Evolutionary conservation across 495 filamentous ascomycete genomes (phyloP).

Genomic region (Talaromyces borbonicus): DNA sequence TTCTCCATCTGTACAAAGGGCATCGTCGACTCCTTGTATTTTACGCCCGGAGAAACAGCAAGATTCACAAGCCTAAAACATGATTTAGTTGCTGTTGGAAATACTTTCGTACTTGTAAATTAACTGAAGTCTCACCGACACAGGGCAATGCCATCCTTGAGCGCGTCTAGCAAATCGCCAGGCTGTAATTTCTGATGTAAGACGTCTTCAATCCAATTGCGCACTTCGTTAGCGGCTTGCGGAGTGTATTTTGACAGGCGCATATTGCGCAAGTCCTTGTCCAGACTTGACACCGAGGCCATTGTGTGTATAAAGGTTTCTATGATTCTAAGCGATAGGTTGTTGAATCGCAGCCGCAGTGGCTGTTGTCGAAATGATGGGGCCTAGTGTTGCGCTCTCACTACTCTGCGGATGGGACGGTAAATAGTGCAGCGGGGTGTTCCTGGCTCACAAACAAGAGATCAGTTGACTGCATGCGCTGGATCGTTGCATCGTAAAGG

Average conservation of each 20-base stretch:
- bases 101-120: neutral
- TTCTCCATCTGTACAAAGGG: constrained; percentile 99
- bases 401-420: no score
- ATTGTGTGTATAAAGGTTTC: constrained; percentile 36
- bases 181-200: constrained; percentile 61
- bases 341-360: no score
- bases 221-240: constrained; percentile 76
- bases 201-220: constrained; percentile 76
- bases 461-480: no score
- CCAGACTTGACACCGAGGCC: constrained; percentile 90
- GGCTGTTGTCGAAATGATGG: no score
- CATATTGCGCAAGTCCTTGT: constrained; percentile 89
- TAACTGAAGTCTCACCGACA: constrained; percentile 60
- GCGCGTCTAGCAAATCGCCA: constrained; percentile 68
- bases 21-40: constrained; percentile 76
- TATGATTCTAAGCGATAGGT: no score
- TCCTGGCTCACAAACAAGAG: no score
- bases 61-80: constrained; percentile 67
- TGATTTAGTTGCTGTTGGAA: constrained; percentile 13
- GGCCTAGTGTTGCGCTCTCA: no score
- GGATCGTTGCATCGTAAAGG: no score
- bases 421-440: no score
- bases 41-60: constrained; percentile 66
- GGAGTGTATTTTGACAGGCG: constrained; percentile 92
- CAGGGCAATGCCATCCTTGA: constrained; percentile 83